Evolutionary conservation across 225 moss, liverwort and hornwort species (phyloP).

Genomic region (Rhytidiadelphus loreus): DNA sequence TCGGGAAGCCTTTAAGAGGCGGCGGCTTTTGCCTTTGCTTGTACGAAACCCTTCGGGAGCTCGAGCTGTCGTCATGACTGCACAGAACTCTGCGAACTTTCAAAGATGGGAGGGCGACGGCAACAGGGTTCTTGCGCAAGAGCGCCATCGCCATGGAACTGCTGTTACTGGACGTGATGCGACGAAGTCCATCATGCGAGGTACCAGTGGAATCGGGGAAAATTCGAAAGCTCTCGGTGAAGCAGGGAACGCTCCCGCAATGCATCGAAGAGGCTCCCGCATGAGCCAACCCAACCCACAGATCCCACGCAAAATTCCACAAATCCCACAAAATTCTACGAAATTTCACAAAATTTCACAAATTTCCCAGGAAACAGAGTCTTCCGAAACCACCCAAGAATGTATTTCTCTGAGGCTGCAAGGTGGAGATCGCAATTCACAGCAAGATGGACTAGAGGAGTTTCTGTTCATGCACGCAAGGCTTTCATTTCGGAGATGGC

Average conservation of each 20-base stretch:
- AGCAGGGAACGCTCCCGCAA: constrained; percentile 5
- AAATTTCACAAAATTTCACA: background rate
- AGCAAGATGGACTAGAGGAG: background rate
- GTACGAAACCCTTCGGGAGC: constrained; percentile 19
- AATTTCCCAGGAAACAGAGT: background rate
- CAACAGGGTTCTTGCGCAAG: background rate
- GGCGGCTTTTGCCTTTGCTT: constrained; percentile 25
- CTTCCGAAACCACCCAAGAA: background rate
- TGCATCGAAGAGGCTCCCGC: constrained; percentile 31
- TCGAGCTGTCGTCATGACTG: constrained; percentile 1
- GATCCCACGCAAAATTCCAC: background rate
- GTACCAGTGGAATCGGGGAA: background rate
- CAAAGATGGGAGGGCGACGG: background rate
- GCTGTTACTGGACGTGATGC: background rate
- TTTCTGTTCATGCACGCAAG: background rate
- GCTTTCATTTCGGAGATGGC: background rate
- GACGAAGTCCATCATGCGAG: background rate
- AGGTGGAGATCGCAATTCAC: background rate
- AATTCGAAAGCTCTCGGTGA: background rate
- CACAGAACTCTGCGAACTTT: background rate
- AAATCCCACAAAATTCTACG: background rate
- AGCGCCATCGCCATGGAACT: constrained; percentile 1
- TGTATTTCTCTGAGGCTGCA: background rate
- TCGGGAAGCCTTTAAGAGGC: constrained; percentile 5
- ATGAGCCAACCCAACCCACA: constrained; percentile 2